These are phyloP conservation scores for Fremontodendron californicum DNA, from an alignment of 345 rosid genomes.

Conservation along the genomic window DNA sequence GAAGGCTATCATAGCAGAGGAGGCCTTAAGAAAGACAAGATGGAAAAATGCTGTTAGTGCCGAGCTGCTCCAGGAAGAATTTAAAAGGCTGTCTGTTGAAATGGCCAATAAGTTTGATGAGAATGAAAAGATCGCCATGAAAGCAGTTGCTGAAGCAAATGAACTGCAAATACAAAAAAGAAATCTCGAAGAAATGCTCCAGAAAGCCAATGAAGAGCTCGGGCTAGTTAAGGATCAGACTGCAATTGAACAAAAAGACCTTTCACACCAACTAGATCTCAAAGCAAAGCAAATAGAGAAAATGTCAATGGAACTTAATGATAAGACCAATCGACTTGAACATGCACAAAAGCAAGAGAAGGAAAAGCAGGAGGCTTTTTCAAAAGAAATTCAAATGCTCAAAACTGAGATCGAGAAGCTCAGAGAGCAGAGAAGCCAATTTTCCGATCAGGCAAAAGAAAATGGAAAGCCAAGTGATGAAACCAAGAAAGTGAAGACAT, in stretches of 20 bases:
- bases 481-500: constrained; percentile 23
- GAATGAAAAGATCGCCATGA: constrained; percentile 57
- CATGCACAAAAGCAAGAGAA: constrained; percentile 29
- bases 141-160: constrained; percentile 63
- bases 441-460: constrained; percentile 21
- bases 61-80: constrained; percentile 82
- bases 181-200: constrained; percentile 69
- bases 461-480: constrained; percentile 34
- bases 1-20: constrained; percentile 88
- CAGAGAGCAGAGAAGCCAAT: constrained; percentile 23
- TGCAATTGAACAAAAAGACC: constrained; percentile 43
- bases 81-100: constrained; percentile 65
- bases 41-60: constrained; percentile 76
- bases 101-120: constrained; percentile 75
- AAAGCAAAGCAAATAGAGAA: constrained; percentile 34
- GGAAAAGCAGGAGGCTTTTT: constrained; percentile 40
- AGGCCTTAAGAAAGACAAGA: constrained; percentile 63
- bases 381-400: constrained; percentile 53
- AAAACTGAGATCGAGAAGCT: constrained; percentile 37
- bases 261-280: constrained; percentile 36
- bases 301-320: constrained; percentile 35
- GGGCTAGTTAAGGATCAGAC: constrained; percentile 36
- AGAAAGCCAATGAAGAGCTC: constrained; percentile 49
- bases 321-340: constrained; percentile 42
- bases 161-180: constrained; percentile 54